Base-by-base conservation (phyloP, 208 protist species). In the Novymonas esmeraldas region DNA sequence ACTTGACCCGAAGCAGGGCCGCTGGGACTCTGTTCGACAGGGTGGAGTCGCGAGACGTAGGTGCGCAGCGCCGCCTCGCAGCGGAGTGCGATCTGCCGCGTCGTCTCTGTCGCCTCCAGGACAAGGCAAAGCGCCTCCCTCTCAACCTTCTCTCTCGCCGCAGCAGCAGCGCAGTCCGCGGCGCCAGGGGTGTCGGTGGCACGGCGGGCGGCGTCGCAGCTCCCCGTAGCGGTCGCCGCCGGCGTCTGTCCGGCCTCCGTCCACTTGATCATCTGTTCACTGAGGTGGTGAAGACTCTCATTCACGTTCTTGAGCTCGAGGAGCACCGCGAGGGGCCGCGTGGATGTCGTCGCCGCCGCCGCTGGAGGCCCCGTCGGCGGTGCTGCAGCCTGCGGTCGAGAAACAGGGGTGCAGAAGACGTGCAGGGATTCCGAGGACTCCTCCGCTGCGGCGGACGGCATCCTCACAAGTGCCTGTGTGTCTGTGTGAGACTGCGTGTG, bases 71-170 rank as follows among this genome's bases (percentile, higher is more conserved):
- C 60, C 11, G 41, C 36, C 42, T 55, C 42, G 14, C 34, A 68
- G 4, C 44, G 20, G 4, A 24, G 38, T 11, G 57, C 18, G 14
- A 74, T 6, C 14, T 52, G 49, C n/a, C 55, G 59, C 26, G 52
- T 63, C 51, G 66, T 55, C 13, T 74, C 68, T 10, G 67, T 38
- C 1, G 39, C 56, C 3, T 41, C 57, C 11, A 67, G 51, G 24
- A 74, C 38, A 4, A 33, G 9, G 49, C 26, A 39, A n/a, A 67
- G 44, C 1, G 60, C 31, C 1, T 63, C 51, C 1, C 34, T 18
- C 16, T 41, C 52, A n/a, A n/a, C n/a, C n/a, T n/a, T 4, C 57
- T 29, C 31, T 5, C 1, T 13, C 16, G 5, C 0, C 22, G 10
- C 52, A 18, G 26, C 2, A 14, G 26, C 33, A 54, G 10, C 18